These are phyloP conservation scores for Cercospora zeae-maydis DNA, from an alignment of 2,329 filamentous ascomycete species.

Conservation along the genomic window DNA sequence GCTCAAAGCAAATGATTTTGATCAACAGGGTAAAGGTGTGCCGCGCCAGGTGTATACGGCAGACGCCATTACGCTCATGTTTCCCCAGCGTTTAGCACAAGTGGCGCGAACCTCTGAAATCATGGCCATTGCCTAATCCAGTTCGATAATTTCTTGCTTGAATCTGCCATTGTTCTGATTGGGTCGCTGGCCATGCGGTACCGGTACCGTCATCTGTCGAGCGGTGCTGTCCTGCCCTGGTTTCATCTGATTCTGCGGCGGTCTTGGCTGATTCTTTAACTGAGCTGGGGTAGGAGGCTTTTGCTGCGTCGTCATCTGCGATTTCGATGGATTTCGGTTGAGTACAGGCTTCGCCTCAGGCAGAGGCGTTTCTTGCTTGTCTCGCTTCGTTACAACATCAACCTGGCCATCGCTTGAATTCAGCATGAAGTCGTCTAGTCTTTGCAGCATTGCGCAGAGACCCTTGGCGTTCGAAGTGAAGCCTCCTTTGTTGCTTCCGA, in stretches of 20 bases:
- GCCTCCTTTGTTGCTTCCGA: slow-evolving; percentile 9
- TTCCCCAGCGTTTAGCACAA: no score
- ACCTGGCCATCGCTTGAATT: slow-evolving; percentile 22
- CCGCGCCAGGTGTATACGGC: not conserved
- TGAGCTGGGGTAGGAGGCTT: slow-evolving; percentile 8
- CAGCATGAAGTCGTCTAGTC: slow-evolving; percentile 39
- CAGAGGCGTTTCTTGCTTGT: slow-evolving; percentile 3
- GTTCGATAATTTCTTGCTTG: slow-evolving; percentile 30
- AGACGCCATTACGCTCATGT: no score
- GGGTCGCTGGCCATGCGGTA: not conserved
- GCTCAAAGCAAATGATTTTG: not conserved
- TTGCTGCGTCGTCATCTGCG: slow-evolving; percentile 7
- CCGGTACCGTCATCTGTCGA: not conserved
- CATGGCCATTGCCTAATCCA: slow-evolving; percentile 25
- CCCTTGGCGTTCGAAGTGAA: slow-evolving; percentile 4
- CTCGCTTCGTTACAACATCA: slow-evolving; percentile 7
- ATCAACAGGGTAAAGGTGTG: not conserved
- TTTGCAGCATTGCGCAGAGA: slow-evolving; percentile 32
- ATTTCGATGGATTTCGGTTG: slow-evolving; percentile 1
- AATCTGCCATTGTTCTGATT: slow-evolving; percentile 11
- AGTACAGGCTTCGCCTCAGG: slow-evolving; percentile 1
- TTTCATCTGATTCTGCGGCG: not conserved
- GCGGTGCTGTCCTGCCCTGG: slow-evolving; percentile 1
- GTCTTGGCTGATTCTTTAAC: not conserved
- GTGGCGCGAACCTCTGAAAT: not conserved